Percentiles rank a stretch among this genome's conserved stretches.
Evolutionary conservation across 2,329 filamentous ascomycete genomes (phyloP).

Genomic region (Neodidymelliopsis sp.): DNA sequence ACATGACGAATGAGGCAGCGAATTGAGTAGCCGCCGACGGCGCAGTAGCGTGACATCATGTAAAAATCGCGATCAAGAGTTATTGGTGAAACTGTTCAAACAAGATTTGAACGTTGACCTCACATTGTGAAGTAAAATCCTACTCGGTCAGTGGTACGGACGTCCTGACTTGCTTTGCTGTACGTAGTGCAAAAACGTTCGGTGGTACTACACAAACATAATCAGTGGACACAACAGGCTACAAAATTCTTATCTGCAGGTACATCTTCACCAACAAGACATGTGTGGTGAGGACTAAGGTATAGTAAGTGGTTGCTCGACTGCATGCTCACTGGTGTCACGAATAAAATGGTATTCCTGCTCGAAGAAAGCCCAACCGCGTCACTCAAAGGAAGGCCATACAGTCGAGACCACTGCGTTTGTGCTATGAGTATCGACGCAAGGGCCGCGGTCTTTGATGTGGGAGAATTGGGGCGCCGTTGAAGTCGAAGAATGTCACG

Average conservation of each 20-base stretch:
- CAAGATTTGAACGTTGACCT: neutral
- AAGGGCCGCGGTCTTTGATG: too few species aligned
- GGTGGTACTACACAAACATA: conserved; percentile 1
- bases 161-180: conserved; percentile 1
- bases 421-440: too few species aligned
- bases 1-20: neutral
- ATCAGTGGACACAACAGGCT: neutral
- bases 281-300: too few species aligned
- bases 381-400: too few species aligned
- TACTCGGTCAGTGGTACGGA: neutral
- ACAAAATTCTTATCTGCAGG: too few species aligned
- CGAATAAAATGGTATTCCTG: too few species aligned
- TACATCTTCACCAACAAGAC: neutral
- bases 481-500: neutral
- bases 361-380: too few species aligned
- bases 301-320: too few species aligned
- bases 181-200: conserved; percentile 11
- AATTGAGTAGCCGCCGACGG: neutral
- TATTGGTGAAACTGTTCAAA: neutral
- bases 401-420: too few species aligned
- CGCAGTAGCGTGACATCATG: neutral
- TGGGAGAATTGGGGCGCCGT: neutral
- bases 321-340: too few species aligned
- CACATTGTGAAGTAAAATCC: neutral
- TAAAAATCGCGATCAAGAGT: neutral